Evolutionary conservation across 805 yeast species (phyloP).

Genomic region (Schwanniomyces sp.): DNA sequence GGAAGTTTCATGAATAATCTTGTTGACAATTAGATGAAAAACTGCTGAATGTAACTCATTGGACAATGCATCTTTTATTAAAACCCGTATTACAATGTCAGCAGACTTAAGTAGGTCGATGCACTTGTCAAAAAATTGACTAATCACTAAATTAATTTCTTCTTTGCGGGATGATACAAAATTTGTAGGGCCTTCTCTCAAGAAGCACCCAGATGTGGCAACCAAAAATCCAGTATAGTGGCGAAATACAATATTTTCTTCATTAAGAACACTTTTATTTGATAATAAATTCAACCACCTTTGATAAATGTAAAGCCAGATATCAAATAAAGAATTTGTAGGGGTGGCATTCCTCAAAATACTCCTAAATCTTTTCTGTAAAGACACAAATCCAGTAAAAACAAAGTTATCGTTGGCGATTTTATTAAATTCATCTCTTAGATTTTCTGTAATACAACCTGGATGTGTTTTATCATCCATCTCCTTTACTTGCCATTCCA

Average conservation of each 20-base stretch:
- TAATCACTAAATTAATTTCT: conserved; percentile 36
- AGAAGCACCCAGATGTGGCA: conserved; percentile 64
- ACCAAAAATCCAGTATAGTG: conserved; percentile 75
- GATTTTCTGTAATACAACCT: conserved; percentile 16
- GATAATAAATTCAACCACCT: conserved; percentile 44
- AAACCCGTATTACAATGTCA: conserved; percentile 61
- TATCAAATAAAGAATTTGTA: conserved; percentile 30
- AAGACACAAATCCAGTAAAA: conserved; percentile 70
- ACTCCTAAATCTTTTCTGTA: conserved; percentile 62
- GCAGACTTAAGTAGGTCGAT: conserved; percentile 47
- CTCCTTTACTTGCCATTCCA: conserved; percentile 29
- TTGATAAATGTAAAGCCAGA: conserved; percentile 48
- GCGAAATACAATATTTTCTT: conserved; percentile 51
- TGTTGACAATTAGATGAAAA: conserved; percentile 47
- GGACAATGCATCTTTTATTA: conserved; percentile 69
- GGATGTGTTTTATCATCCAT: conserved; percentile 4
- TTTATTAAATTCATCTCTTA: conserved; percentile 25
- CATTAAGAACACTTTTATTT: conserved; percentile 23
- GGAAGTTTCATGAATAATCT: conserved; percentile 39
- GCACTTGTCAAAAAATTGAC: conserved; percentile 52
- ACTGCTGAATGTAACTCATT: conserved; percentile 62
- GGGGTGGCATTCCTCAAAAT: conserved; percentile 26
- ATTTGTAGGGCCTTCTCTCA: conserved; percentile 28
- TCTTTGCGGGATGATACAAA: conserved; percentile 22
- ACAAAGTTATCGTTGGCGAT: conserved; percentile 55